A percentile compares a stretch with the other conserved stretches of the same genome.
phyloP scores from a whole-genome alignment of 768 basidiomycete genomes.

The Cystofilobasidium macerans region DNA sequence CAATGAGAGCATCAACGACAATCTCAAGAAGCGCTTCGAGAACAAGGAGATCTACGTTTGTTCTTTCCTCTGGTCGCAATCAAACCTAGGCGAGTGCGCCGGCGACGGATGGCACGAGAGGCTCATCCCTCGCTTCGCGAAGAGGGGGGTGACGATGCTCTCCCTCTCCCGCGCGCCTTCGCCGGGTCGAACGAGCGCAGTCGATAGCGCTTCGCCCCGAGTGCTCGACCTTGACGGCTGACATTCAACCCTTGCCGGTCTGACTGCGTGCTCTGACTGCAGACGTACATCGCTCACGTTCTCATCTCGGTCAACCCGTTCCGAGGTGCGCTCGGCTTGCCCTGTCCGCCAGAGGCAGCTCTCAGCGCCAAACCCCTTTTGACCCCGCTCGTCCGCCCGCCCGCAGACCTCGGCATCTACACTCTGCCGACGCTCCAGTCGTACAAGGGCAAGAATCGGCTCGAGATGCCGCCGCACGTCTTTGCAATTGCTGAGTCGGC shows the following conservation, averaged over 20 bases:
- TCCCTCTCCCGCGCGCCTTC: too few species aligned
- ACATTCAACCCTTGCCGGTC: not conserved
- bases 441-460: slow-evolving; percentile 92
- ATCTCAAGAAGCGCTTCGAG: slow-evolving; percentile 90
- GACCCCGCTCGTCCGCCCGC: not conserved
- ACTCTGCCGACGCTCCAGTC: slow-evolving; percentile 72
- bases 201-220: too few species aligned
- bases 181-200: too few species aligned
- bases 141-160: not conserved
- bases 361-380: too few species aligned
- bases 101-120: too few species aligned
- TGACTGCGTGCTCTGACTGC: not conserved
- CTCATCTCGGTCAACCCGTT: slow-evolving; percentile 99
- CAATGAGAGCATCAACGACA: slow-evolving; percentile 95
- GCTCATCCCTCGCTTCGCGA: too few species aligned
- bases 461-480: slow-evolving; percentile 96
- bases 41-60: slow-evolving; percentile 80
- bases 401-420: slow-evolving; percentile 87
- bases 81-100: too few species aligned
- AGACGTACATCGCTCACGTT: slow-evolving; percentile 95
- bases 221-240: too few species aligned
- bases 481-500: slow-evolving; percentile 93
- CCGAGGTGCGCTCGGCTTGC: slow-evolving; percentile 50
- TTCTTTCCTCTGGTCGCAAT: too few species aligned
- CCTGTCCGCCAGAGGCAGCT: too few species aligned